Evolutionary conservation across 352 stramenopile species (phyloP).

Genomic region (Pythium volutum): DNA sequence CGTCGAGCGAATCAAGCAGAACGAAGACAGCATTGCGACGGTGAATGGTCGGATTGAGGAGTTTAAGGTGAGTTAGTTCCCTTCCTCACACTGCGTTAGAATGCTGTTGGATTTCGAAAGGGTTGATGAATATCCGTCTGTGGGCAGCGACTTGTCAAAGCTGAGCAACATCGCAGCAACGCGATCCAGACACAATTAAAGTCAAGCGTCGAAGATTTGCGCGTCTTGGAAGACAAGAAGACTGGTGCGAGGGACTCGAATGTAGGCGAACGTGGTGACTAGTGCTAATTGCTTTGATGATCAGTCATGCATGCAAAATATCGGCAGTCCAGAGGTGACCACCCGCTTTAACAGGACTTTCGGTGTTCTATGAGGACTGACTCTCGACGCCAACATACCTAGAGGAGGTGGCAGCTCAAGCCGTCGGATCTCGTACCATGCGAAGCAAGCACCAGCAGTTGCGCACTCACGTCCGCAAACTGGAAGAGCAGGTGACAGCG

Average conservation of each 20-base stretch:
- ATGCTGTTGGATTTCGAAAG: background rate
- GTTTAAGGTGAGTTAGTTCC: slow-evolving; percentile 39
- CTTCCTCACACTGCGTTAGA: background rate
- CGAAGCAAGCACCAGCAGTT: slow-evolving; percentile 1
- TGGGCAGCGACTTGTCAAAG: slow-evolving; percentile 36
- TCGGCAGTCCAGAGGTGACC: background rate
- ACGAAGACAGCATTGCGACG: slow-evolving; percentile 44
- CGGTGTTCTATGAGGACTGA: background rate
- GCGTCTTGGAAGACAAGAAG: slow-evolving; percentile 42
- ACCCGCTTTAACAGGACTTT: background rate
- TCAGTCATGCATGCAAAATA: slow-evolving; percentile 48
- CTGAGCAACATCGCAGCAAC: slow-evolving; percentile 41
- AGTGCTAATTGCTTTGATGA: background rate
- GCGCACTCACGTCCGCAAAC: background rate
- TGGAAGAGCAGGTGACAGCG: background rate
- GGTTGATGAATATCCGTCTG: background rate
- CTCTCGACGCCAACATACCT: background rate
- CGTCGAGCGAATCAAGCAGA: slow-evolving; percentile 64
- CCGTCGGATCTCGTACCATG: background rate
- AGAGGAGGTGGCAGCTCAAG: background rate
- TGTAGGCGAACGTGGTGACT: background rate
- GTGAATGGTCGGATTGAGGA: slow-evolving; percentile 46
- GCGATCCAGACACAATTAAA: slow-evolving; percentile 28
- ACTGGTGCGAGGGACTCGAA: slow-evolving; percentile 26
- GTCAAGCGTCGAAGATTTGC: slow-evolving; percentile 32